These are phyloP conservation scores for Pinus tabuliformis DNA, from an alignment of 75 land plant species.

Conservation along the genomic window DNA sequence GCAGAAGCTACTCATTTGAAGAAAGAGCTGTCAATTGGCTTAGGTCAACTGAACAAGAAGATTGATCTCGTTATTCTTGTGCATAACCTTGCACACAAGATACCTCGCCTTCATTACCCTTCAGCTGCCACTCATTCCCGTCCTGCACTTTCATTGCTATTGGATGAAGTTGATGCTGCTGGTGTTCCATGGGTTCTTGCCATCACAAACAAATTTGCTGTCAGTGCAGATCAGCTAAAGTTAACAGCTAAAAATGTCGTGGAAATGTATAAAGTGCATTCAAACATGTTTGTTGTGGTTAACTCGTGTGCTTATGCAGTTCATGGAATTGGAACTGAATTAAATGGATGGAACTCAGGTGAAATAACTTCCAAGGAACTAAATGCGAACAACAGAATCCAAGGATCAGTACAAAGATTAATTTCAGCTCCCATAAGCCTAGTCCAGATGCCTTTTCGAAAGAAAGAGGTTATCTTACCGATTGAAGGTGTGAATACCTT, in stretches of 20 bases:
- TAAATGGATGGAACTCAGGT: constrained; percentile 10
- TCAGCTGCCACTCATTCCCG: constrained; percentile 22
- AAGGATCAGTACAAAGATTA: constrained; percentile 37
- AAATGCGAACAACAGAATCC: background rate
- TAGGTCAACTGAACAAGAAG: constrained; percentile 53
- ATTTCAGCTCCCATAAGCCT: constrained; percentile 61
- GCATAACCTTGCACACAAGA: constrained; percentile 90
- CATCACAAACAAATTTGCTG: constrained; percentile 92
- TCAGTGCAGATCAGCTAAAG: constrained; percentile 86
- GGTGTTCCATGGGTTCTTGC: constrained; percentile 87
- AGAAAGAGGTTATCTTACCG: constrained; percentile 48
- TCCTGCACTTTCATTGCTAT: constrained; percentile 78
- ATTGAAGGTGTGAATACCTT: constrained; percentile 74
- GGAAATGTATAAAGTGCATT: constrained; percentile 69
- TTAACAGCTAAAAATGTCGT: constrained; percentile 54
- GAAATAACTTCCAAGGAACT: constrained; percentile 18
- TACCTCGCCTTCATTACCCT: constrained; percentile 52
- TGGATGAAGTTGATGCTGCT: constrained; percentile 77
- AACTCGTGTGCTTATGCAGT: constrained; percentile 82
- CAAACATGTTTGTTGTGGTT: constrained; percentile 48
- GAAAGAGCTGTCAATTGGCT: constrained; percentile 65
- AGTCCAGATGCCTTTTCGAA: constrained; percentile 72
- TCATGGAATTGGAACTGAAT: constrained; percentile 27
- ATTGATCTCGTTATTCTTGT: constrained; percentile 85
- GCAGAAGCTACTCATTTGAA: constrained; percentile 57